A percentile compares a stretch with the other conserved stretches of the same genome.
phyloP scores from a whole-genome alignment of 306 rosid genomes.

The Aeschynomene evenia region DNA sequence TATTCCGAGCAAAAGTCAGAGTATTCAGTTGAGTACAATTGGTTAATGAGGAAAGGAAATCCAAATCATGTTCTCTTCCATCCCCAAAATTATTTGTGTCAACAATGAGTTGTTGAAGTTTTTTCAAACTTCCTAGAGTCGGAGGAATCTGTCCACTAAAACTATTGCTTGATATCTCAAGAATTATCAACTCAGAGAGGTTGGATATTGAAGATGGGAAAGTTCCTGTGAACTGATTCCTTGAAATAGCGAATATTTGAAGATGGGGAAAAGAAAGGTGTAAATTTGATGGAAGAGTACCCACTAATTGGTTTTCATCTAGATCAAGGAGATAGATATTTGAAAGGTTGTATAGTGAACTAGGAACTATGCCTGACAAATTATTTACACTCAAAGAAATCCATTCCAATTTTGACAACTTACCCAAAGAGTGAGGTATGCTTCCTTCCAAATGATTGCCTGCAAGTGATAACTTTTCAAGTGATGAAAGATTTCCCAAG shows the following conservation, averaged over 20 bases:
- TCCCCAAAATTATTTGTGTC: background rate
- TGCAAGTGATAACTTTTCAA: background rate
- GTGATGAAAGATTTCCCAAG: background rate
- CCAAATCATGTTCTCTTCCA: constrained; percentile 14
- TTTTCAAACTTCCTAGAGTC: background rate
- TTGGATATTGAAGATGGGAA: background rate
- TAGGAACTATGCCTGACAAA: background rate
- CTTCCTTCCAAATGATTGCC: background rate
- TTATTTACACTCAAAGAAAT: background rate
- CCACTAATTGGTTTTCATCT: background rate
- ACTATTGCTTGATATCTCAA: background rate
- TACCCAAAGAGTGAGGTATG: background rate
- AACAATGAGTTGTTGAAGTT: background rate
- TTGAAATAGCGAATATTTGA: no score
- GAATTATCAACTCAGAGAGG: background rate
- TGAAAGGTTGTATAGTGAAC: background rate
- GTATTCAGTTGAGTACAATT: background rate
- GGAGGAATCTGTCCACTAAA: background rate
- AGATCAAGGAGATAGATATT: background rate
- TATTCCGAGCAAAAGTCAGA: accelerated
- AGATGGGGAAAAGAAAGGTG: background rate
- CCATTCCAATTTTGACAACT: background rate
- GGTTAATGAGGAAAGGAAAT: constrained; percentile 31
- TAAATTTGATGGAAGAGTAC: background rate
- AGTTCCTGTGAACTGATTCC: background rate